phyloP scores from a whole-genome alignment of 1,284 basidiomycete species.

The Ustilago curta region DNA sequence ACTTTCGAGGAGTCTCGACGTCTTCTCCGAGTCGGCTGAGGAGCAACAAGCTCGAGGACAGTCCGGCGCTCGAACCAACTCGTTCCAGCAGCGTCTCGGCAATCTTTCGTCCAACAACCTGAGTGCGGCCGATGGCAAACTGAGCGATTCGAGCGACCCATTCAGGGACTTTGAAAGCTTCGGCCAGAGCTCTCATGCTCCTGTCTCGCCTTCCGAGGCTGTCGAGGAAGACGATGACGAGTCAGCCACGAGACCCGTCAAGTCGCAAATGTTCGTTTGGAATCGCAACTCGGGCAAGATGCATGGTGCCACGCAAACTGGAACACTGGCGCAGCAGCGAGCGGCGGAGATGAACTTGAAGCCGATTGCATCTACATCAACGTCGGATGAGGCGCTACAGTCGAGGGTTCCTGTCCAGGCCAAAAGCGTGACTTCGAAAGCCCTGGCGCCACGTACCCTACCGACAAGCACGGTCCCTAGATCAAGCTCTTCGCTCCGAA shows the following conservation, averaged over 20 bases:
- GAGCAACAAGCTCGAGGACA: slow-evolving; percentile 39
- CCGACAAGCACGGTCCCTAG: slow-evolving; percentile 36
- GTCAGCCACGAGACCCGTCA: slow-evolving; percentile 32
- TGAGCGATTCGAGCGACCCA: slow-evolving; percentile 54
- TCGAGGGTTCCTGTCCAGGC: background rate
- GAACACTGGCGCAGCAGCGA: background rate
- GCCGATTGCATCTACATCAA: background rate
- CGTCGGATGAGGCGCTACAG: background rate
- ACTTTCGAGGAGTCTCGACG: slow-evolving; percentile 34
- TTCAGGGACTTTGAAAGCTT: slow-evolving; percentile 58
- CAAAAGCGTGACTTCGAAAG: slow-evolving; percentile 7
- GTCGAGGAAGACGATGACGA: slow-evolving; percentile 22
- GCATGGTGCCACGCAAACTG: background rate
- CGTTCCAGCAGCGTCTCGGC: slow-evolving; percentile 43
- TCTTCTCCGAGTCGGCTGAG: slow-evolving; percentile 40
- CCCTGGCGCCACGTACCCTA: slow-evolving; percentile 15
- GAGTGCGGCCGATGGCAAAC: slow-evolving; percentile 26
- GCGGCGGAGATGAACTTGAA: background rate
- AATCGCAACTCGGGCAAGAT: slow-evolving; percentile 17
- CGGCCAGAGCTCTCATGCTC: slow-evolving; percentile 44
- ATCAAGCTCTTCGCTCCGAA: slow-evolving; percentile 45
- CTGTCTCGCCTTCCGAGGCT: slow-evolving; percentile 12
- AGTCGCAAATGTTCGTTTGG: slow-evolving; percentile 31
- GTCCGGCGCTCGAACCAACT: slow-evolving; percentile 26
- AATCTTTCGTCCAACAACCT: slow-evolving; percentile 23